Evolutionary conservation across 1,139 yeast species (phyloP), one percentile per base, ranked within the genome.

Genomic region (Nematodospora anomalae): DNA sequence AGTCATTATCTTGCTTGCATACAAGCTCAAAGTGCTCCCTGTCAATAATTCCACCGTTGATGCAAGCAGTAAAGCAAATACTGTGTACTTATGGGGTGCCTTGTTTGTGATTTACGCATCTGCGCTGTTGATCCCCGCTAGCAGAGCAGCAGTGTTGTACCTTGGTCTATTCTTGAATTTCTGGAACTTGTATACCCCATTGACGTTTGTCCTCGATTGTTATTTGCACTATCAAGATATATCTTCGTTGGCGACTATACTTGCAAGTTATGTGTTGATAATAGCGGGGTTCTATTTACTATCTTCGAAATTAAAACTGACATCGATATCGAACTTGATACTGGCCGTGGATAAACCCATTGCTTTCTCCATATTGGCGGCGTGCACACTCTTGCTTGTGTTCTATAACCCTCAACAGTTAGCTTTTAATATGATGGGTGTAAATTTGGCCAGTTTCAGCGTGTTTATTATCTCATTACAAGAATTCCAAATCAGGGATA

Each of bases 101-200:
- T 20, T 33, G 13, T 38, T 36, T 8, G 28, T 46, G 31, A 33
- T 43, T 16, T 53, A 36, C 35, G 39, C 45, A 26, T 49, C 52
- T 15, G 38, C 60, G 1, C 42, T 49, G 15, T 41, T 52, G 11
- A 46, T 61, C 24, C 51, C 62, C 2, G 41, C 55, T 6, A 47
- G 47, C 28, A 43, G 67, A 21, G 36, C 58, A 3, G 42, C 58
- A 2, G 10, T 31, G 11, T 36, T 63, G 9, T 48, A 45, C 21
- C 44, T 64, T 23, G 65, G 65, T 4, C 50, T 62, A 13, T 59
- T 55, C 37, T 41, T 60, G 39, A 55, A 60, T 40, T 56, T 49
- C 11, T 51, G 54, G 46, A 62, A 57, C 32, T 40, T 54, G 9
- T 62, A 60, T 44, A 57, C 67, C 2, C 42, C 55, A 12, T 30